Conservation (phyloP, 1,139 yeast species). For the Yamadazyma blattariae region DNA sequence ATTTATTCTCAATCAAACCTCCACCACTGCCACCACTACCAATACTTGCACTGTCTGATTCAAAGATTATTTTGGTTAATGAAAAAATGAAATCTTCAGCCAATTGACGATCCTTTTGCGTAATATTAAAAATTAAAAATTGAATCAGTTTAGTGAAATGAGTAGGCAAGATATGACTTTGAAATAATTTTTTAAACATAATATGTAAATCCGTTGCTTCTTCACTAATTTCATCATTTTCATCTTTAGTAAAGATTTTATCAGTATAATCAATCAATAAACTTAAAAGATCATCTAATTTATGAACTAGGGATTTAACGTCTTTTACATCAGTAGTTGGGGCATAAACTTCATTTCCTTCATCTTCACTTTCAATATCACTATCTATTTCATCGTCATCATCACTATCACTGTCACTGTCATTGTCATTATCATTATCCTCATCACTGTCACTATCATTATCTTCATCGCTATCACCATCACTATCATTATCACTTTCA, state of each 20-base stretch:
- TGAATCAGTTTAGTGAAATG: conserved; percentile 91
- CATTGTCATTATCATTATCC: conserved; percentile 13
- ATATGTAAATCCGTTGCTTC: conserved; percentile 33
- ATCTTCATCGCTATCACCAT: conserved; percentile 20
- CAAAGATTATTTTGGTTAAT: conserved; percentile 79
- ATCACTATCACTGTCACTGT: conserved; percentile 16
- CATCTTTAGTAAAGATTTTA: conserved; percentile 23
- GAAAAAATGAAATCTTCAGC: conserved; percentile 83
- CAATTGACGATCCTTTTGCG: conserved; percentile 79
- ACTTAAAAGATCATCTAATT: conserved; percentile 67
- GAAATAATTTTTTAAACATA: conserved; percentile 45
- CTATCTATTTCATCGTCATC: conserved; percentile 34
- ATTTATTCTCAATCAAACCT: conserved; percentile 72
- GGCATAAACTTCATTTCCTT: conserved; percentile 28
- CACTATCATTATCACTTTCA: conserved; percentile 22
- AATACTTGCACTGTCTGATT: too few species aligned
- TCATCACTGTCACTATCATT: conserved; percentile 34
- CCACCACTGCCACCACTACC: too few species aligned
- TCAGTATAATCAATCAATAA: conserved; percentile 45
- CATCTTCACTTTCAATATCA: conserved; percentile 44
- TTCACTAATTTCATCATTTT: conserved; percentile 39
- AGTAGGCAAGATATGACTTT: conserved; percentile 82
- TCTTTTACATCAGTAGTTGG: conserved; percentile 47
- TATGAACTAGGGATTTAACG: conserved; percentile 56
- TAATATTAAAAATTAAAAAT: conserved; percentile 74